These are phyloP conservation scores for Catunica adiposa DNA, from an alignment of 2,329 filamentous ascomycete genomes.

Conservation along the genomic window DNA sequence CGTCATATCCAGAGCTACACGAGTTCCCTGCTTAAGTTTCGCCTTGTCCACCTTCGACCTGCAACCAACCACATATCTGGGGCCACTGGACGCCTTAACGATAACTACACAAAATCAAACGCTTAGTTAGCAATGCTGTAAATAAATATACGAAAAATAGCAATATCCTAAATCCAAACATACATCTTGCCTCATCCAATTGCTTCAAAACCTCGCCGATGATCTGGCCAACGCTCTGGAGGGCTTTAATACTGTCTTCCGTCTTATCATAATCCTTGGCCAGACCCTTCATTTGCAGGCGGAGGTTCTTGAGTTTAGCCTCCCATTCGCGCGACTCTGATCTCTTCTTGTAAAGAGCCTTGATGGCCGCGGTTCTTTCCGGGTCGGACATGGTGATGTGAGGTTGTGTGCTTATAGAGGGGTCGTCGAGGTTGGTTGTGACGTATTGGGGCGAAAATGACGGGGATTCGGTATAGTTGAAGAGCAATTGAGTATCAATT, in stretches of 20 bases:
- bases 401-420: not conserved
- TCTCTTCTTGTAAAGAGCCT: slow-evolving; percentile 63
- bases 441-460: not conserved
- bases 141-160: slow-evolving; percentile 2
- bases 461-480: no score
- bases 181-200: slow-evolving; percentile 96
- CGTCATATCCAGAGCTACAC: slow-evolving; percentile 96
- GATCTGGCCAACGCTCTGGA: slow-evolving; percentile 98
- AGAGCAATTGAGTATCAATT: no score
- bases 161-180: slow-evolving; percentile 21
- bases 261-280: slow-evolving; percentile 93
- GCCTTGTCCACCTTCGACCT: slow-evolving; percentile 94
- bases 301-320: slow-evolving; percentile 84
- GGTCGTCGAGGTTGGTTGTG: not conserved
- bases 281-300: slow-evolving; percentile 87
- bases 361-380: slow-evolving; percentile 52
- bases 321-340: slow-evolving; percentile 98
- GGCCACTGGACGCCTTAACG: slow-evolving; percentile 93
- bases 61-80: slow-evolving; percentile 94
- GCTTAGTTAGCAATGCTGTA: not conserved
- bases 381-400: slow-evolving; percentile 23
- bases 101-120: slow-evolving; percentile 47
- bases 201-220: slow-evolving; percentile 98
- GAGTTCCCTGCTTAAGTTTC: slow-evolving; percentile 95
- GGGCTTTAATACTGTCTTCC: slow-evolving; percentile 97